These are phyloP conservation scores for Lachnellula cervina DNA, from an alignment of 2,329 filamentous ascomycete genomes.

Conservation along the genomic window DNA sequence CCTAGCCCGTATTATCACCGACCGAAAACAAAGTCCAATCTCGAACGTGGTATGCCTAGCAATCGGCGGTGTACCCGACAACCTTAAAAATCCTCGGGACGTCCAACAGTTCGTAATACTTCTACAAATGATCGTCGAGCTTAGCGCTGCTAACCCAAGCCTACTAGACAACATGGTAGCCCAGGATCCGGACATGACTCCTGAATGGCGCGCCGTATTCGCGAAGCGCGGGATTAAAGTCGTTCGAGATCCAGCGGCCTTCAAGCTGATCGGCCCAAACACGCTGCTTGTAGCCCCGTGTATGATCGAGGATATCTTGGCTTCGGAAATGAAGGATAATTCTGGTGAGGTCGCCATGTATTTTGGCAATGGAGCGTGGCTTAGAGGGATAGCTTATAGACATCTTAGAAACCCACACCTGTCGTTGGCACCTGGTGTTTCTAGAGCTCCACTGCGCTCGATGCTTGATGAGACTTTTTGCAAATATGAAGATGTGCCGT, in stretches of 20 bases:
- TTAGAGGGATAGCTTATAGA: not conserved
- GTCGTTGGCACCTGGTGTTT: not conserved
- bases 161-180: not conserved
- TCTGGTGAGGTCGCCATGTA: slow-evolving; percentile 2
- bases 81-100: not conserved
- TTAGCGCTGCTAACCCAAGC: not conserved
- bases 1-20: not conserved
- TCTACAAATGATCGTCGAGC: slow-evolving; percentile 1
- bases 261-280: not conserved
- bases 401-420: not conserved
- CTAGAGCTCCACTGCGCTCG: not conserved
- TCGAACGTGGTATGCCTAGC: slow-evolving; percentile 2
- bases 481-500: not conserved
- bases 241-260: not conserved
- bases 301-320: not conserved
- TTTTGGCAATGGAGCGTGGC: not conserved
- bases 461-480: not conserved
- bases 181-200: not conserved
- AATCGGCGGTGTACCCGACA: not conserved
- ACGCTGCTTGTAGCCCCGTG: not conserved
- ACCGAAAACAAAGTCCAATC: slow-evolving; percentile 1
- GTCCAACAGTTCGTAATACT: slow-evolving; percentile 3
- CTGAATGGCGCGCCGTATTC: not conserved
- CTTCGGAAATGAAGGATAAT: not conserved
- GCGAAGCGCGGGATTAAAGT: slow-evolving; percentile 1